Conservation (phyloP, 2,329 filamentous ascomycete species). For the Salinomyces thailandicus region DNA sequence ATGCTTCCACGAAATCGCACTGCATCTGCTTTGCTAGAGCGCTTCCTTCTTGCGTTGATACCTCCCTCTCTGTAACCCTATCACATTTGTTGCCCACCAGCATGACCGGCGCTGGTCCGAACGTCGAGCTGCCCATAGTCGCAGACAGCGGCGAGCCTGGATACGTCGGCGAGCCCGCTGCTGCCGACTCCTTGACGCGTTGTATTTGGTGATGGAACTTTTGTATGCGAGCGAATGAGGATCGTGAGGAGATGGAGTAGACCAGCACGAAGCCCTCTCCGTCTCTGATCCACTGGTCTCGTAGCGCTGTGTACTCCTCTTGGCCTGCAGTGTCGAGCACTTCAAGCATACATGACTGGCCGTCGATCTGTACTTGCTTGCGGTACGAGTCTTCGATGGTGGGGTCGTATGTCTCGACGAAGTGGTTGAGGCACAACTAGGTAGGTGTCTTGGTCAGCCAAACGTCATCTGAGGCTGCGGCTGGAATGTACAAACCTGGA, state of each 20-base stretch:
- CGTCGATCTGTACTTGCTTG: conserved; percentile 73
- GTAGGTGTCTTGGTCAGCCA: background rate
- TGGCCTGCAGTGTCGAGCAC: conserved; percentile 95
- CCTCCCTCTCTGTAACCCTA: conserved; percentile 86
- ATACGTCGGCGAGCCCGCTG: conserved; percentile 62
- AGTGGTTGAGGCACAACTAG: conserved; percentile 94
- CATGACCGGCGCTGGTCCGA: conserved; percentile 82
- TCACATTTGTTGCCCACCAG: conserved; percentile 98
- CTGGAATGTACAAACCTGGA: conserved; percentile 45
- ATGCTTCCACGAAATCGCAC: conserved; percentile 94
- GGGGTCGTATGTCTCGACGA: conserved; percentile 79
- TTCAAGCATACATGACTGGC: conserved; percentile 93
- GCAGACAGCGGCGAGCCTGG: conserved; percentile 60
- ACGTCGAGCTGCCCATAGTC: conserved; percentile 43
- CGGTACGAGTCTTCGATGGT: conserved; percentile 60
- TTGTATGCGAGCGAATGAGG: conserved; percentile 89
- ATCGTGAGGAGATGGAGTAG: conserved; percentile 95
- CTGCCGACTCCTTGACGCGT: conserved; percentile 82
- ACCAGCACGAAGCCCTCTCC: conserved; percentile 96
- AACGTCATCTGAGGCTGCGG: background rate
- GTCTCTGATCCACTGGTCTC: conserved; percentile 97
- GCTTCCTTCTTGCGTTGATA: conserved; percentile 91
- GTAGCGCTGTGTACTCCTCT: conserved; percentile 92
- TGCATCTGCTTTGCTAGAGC: conserved; percentile 83
- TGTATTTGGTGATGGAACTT: conserved; percentile 96